phyloP scores from a whole-genome alignment of 2,329 filamentous ascomycete species.

The Penicillium sp. region DNA sequence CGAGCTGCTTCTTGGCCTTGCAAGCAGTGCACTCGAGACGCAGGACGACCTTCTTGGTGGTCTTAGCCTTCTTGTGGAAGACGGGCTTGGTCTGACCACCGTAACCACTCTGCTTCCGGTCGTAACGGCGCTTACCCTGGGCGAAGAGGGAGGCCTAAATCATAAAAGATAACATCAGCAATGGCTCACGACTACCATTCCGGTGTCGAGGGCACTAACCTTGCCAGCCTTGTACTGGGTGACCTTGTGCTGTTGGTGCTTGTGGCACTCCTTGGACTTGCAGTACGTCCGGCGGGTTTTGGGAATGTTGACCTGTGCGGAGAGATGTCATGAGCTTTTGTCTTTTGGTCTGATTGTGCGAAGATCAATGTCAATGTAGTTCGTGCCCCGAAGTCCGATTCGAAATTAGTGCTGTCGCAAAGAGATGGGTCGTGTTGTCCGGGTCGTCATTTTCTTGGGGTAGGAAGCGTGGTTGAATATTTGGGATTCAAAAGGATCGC shows the following conservation, averaged over 20 bases:
- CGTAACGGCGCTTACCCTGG: conserved; percentile 99
- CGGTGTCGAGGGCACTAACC: conserved; percentile 49
- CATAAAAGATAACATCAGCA: conserved; percentile 21
- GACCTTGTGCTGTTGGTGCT: conserved; percentile 89
- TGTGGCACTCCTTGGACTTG: conserved; percentile 93
- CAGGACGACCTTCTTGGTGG: conserved; percentile 99
- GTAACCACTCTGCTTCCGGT: conserved; percentile 98
- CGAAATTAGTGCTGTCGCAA: conserved; percentile 7
- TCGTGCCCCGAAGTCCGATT: conserved; percentile 10
- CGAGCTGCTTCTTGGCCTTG: conserved; percentile 98
- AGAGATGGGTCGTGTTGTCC: neutral
- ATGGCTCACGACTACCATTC: conserved; percentile 19
- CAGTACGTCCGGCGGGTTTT: conserved; percentile 97
- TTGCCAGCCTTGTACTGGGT: conserved; percentile 98
- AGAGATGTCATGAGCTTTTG: conserved; percentile 27
- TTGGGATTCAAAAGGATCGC: neutral
- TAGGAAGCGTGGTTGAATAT: neutral
- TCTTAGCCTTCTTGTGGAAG: conserved; percentile 99
- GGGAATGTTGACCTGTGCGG: conserved; percentile 84
- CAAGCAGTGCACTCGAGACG: conserved; percentile 95
- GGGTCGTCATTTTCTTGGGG: neutral
- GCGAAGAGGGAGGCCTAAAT: conserved; percentile 81
- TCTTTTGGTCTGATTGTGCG: neutral
- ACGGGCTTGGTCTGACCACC: conserved; percentile 99
- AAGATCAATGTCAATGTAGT: conserved; percentile 7